Conservation (phyloP, 2,329 filamentous ascomycete species). For the Pyricularia pennisetigena region DNA sequence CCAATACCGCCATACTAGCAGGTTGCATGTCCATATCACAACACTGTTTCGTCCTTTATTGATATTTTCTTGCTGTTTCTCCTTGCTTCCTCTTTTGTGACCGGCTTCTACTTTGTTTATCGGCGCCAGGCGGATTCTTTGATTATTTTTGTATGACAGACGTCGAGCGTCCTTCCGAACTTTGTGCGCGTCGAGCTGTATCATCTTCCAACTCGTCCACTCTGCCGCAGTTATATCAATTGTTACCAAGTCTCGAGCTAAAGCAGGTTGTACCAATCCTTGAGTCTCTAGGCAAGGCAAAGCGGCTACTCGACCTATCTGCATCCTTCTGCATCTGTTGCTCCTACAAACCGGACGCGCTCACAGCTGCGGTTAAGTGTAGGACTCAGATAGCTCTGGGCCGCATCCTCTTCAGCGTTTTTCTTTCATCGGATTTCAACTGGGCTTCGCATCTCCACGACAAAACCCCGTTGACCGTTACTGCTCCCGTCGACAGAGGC, state of each 20-base stretch:
- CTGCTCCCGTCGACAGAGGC: not conserved
- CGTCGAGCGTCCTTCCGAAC: not conserved
- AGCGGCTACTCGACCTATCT: conserved; percentile 5
- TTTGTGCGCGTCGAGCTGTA: not conserved
- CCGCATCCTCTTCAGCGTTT: not conserved
- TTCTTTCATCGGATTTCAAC: not conserved
- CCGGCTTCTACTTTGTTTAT: not conserved
- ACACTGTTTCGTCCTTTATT: not conserved
- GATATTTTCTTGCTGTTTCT: not conserved
- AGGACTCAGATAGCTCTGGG: not conserved
- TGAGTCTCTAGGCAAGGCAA: not conserved
- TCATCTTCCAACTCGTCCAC: not conserved
- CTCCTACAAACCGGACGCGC: not conserved
- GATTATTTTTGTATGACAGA: not conserved
- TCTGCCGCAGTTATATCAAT: not conserved
- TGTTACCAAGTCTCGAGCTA: not conserved
- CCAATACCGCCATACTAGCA: not conserved
- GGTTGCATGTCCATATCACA: not conserved
- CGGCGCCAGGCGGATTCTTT: not conserved
- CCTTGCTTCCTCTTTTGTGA: not conserved
- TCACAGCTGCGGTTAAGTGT: not conserved
- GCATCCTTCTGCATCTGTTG: not conserved
- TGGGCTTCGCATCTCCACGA: not conserved
- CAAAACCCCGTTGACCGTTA: not conserved
- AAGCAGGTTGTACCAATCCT: not conserved